Conservation (phyloP, 192 early-diverging fungal species). For the Paraglomus occultum region DNA sequence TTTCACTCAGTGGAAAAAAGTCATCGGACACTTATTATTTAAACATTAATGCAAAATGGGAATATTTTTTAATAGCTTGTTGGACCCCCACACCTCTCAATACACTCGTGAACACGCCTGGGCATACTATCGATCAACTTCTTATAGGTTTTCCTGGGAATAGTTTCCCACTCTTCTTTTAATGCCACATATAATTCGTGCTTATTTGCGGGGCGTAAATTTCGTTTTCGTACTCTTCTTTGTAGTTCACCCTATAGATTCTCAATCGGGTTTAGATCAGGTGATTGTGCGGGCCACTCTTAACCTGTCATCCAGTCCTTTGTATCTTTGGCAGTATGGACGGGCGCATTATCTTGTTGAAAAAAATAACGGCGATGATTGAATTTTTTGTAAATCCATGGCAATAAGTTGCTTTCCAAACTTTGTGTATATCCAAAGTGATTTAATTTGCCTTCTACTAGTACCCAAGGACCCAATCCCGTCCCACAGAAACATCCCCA, state of each 20-base stretch:
- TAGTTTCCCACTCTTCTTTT: conserved; percentile 7
- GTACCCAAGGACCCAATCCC: no score
- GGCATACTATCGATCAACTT: conserved; percentile 12
- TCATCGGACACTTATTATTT: no score
- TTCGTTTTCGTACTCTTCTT: conserved; percentile 3
- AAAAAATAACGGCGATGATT: conserved; percentile 18
- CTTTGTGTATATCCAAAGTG: no score
- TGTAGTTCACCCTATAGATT: no score
- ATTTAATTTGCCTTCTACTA: no score
- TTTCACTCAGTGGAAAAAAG: no score
- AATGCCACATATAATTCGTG: conserved; percentile 10
- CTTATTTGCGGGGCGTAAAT: conserved; percentile 8
- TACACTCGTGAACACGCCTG: neutral
- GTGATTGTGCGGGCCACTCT: conserved; percentile 10
- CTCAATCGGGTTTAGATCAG: conserved; percentile 5
- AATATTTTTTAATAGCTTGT: conserved; percentile 1
- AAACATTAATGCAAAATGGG: no score
- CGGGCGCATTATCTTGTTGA: no score
- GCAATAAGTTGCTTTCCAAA: no score
- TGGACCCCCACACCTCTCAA: neutral
- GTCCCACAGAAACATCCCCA: no score
- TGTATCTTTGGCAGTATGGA: conserved; percentile 16
- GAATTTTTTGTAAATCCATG: no score
- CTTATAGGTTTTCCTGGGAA: conserved; percentile 15
- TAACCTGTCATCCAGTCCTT: neutral